These are phyloP conservation scores for Pseudopediastrum boryanum DNA, from an alignment of 139 green algal genomes.

Conservation along the genomic window DNA sequence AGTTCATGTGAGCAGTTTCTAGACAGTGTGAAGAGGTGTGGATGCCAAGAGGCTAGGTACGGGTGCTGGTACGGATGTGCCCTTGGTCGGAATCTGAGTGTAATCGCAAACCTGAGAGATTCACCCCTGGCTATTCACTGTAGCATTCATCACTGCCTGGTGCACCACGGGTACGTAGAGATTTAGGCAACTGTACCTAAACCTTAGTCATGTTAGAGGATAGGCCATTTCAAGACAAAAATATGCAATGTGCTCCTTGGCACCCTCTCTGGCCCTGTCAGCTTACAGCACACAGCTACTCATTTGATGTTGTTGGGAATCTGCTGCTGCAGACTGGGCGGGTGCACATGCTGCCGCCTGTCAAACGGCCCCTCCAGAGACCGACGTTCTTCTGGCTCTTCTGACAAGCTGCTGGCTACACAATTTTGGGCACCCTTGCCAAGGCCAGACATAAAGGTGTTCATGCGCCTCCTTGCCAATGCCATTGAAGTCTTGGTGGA, in stretches of 20 bases:
- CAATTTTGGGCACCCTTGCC: too few relatives aligned
- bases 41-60: too few relatives aligned
- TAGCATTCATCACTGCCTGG: background rate
- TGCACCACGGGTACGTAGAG: background rate
- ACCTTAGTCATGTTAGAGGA: background rate
- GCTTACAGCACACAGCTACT: background rate
- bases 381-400: constrained; percentile 69
- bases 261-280: background rate
- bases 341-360: constrained; percentile 59
- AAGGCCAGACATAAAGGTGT: too few relatives aligned
- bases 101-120: too few relatives aligned
- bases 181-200: background rate
- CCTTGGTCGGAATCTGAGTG: too few relatives aligned
- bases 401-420: constrained; percentile 3
- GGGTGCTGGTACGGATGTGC: too few relatives aligned
- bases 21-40: too few relatives aligned
- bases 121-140: too few relatives aligned
- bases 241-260: too few relatives aligned
- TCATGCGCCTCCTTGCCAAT: too few relatives aligned
- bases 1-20: background rate
- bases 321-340: constrained; percentile 53
- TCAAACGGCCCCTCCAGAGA: constrained; percentile 37
- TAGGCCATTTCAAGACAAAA: too few relatives aligned
- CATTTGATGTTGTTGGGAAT: background rate
- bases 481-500: too few relatives aligned